Percentiles rank a stretch among this genome's conserved stretches.
Conservation (phyloP, 2,329 filamentous ascomycete genomes). For the Stemphylium lycopersici region DNA sequence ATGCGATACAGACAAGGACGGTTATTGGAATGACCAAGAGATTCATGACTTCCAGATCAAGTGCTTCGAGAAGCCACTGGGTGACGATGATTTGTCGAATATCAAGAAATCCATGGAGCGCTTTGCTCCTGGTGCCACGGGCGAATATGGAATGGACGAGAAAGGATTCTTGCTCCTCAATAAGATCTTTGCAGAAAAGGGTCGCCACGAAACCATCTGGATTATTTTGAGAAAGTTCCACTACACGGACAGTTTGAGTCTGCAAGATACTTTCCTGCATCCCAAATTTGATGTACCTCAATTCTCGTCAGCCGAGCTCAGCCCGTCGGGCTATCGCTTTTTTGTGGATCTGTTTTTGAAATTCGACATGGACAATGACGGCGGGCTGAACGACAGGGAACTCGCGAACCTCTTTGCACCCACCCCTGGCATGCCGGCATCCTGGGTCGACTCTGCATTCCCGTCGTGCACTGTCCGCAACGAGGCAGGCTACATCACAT, state of each 20-base stretch:
- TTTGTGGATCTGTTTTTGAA: constrained; percentile 95
- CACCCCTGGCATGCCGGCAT: constrained; percentile 84
- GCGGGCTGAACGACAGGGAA: constrained; percentile 85
- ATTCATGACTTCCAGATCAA: constrained; percentile 88
- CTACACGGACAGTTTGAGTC: constrained; percentile 91
- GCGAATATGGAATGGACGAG: constrained; percentile 72
- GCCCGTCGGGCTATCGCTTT: constrained; percentile 92
- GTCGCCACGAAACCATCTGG: constrained; percentile 97
- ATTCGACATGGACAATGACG: constrained; percentile 97
- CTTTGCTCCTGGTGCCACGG: constrained; percentile 65
- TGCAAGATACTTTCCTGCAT: constrained; percentile 89
- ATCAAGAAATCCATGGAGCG: constrained; percentile 88
- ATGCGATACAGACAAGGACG: constrained; percentile 95
- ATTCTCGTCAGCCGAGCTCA: constrained; percentile 90
- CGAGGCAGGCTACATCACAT: constrained; percentile 90
- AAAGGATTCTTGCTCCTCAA: constrained; percentile 88
- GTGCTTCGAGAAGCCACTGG: constrained; percentile 88
- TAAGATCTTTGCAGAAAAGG: constrained; percentile 96
- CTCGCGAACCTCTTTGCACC: constrained; percentile 87
- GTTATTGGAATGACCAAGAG: constrained; percentile 86
- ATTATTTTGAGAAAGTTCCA: constrained; percentile 93
- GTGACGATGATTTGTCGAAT: constrained; percentile 80
- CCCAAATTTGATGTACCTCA: constrained; percentile 94
- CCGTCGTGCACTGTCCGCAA: constrained; percentile 94
- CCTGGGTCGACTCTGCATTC: constrained; percentile 88